These are phyloP conservation scores for Ogataea nakhonphanomensis DNA, from an alignment of 805 yeast species.

Conservation along the genomic window DNA sequence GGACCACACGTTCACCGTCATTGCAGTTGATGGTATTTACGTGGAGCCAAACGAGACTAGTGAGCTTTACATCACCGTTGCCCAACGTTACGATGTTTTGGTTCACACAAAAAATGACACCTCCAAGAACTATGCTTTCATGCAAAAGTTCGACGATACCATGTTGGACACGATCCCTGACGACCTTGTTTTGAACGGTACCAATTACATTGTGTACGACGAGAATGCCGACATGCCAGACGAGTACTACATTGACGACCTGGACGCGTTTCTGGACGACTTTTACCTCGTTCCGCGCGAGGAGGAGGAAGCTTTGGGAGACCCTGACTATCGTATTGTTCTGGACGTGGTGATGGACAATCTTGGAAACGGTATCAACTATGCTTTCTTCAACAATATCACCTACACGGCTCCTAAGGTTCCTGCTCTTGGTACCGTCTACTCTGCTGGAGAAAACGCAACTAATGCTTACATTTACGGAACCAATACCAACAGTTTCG, in stretches of 20 bases:
- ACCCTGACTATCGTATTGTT: conserved; percentile 66
- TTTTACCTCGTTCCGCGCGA: conserved; percentile 65
- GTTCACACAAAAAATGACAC: conserved; percentile 66
- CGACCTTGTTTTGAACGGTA: conserved; percentile 64
- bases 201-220: conserved; percentile 63
- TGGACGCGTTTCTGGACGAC: conserved; percentile 67
- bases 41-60: conserved; percentile 72
- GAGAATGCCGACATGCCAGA: conserved; percentile 40
- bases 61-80: conserved; percentile 76
- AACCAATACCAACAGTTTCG: conserved; percentile 70
- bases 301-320: conserved; percentile 52
- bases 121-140: conserved; percentile 69
- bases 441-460: conserved; percentile 63
- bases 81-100: conserved; percentile 86
- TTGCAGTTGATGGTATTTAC: conserved; percentile 89
- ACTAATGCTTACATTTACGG: conserved; percentile 64
- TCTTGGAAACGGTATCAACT: conserved; percentile 81
- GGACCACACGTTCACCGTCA: conserved; percentile 80
- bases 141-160: conserved; percentile 73
- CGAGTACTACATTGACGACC: conserved; percentile 44
- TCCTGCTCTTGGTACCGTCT: conserved; percentile 78
- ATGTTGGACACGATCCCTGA: conserved; percentile 78
- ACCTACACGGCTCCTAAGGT: conserved; percentile 79
- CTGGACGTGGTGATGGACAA: conserved; percentile 81
- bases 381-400: conserved; percentile 93